phyloP scores from a whole-genome alignment of 495 filamentous ascomycete genomes.

The Neurospora tetraspora region DNA sequence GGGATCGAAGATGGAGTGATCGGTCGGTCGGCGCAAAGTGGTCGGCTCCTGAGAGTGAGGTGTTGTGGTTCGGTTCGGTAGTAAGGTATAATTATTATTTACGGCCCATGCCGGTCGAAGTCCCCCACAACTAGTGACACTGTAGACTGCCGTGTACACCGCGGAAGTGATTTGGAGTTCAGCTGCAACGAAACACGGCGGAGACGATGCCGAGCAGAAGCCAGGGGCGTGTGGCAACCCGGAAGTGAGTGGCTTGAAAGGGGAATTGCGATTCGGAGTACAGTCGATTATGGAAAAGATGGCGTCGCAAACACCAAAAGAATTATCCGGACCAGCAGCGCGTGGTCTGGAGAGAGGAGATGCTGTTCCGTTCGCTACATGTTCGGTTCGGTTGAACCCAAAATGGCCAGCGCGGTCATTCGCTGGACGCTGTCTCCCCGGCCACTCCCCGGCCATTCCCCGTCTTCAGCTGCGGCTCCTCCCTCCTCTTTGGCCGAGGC shows the following conservation, averaged over 20 bases:
- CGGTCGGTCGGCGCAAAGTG: neutral
- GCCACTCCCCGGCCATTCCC: neutral
- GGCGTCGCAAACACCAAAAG: neutral
- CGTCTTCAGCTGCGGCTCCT: constrained; percentile 1
- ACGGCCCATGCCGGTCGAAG: neutral
- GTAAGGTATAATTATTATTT: neutral
- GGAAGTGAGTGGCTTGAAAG: neutral
- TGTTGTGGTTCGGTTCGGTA: neutral
- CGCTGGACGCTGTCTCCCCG: neutral
- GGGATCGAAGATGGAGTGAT: neutral
- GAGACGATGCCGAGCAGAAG: neutral
- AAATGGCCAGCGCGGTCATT: neutral
- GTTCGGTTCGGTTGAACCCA: neutral
- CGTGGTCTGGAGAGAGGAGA: neutral
- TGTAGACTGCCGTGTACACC: neutral
- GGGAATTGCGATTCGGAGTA: neutral
- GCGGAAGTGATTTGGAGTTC: neutral
- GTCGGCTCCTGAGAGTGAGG: neutral
- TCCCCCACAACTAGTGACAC: neutral
- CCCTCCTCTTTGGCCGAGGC: constrained; percentile 17
- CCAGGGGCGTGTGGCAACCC: neutral
- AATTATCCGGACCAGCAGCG: neutral
- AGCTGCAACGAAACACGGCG: neutral
- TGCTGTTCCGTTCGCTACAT: neutral
- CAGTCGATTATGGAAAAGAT: neutral